A percentile compares a stretch with the other conserved stretches of the same genome.
These are phyloP conservation scores for Penicillium vulpinum DNA, from an alignment of 2,329 filamentous ascomycete species.

Conservation along the genomic window DNA sequence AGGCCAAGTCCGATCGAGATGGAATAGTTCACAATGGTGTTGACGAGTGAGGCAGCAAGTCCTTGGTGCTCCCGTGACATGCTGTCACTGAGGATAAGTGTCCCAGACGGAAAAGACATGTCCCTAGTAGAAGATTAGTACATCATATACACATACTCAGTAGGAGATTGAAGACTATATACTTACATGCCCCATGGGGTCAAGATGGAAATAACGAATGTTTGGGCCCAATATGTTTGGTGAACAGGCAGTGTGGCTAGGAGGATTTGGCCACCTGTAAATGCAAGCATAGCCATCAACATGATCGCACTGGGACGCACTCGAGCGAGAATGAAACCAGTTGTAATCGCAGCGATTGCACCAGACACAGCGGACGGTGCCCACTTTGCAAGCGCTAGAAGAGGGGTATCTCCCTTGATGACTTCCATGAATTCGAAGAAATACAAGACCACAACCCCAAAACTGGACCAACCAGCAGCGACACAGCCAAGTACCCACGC, in stretches of 20 bases:
- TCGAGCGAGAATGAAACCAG: conserved; percentile 36
- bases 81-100: conserved; percentile 60
- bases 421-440: conserved; percentile 53
- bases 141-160: not conserved
- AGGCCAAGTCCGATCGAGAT: conserved; percentile 68
- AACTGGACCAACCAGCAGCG: conserved; percentile 56
- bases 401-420: conserved; percentile 30
- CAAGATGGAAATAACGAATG: conserved; percentile 32
- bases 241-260: conserved; percentile 42
- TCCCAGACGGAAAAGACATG: conserved; percentile 65
- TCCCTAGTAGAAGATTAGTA: conserved; percentile 51
- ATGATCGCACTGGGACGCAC: conserved; percentile 38
- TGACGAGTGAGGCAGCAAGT: conserved; percentile 58
- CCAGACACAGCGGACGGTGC: conserved; percentile 31
- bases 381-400: conserved; percentile 33
- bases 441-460: conserved; percentile 58
- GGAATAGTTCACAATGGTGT: conserved; percentile 67
- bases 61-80: conserved; percentile 52
- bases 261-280: conserved; percentile 39
- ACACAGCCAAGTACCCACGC: conserved; percentile 59
- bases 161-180: not conserved
- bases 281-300: conserved; percentile 36
- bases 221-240: conserved; percentile 47
- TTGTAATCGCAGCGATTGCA: conserved; percentile 34
- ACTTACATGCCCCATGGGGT: conserved; percentile 35